Evolutionary conservation across 305 asterid species (phyloP).

Genomic region (Fraxinus angustifolia): DNA sequence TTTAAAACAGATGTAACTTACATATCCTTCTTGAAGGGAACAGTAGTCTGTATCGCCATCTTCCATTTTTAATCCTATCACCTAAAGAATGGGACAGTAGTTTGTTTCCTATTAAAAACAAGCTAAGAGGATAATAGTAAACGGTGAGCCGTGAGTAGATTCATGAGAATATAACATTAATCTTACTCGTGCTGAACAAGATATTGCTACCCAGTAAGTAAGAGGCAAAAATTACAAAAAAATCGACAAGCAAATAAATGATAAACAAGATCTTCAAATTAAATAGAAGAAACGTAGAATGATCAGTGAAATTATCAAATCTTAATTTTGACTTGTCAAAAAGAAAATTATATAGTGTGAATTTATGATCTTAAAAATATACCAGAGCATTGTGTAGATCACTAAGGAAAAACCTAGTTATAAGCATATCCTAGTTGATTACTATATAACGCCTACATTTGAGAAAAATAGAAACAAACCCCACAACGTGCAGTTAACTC

Average conservation of each 20-base stretch:
- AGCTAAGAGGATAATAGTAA: neutral
- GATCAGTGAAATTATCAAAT: neutral
- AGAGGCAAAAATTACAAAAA: neutral
- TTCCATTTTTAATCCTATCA: conserved; percentile 47
- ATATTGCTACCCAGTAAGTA: neutral
- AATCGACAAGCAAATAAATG: neutral
- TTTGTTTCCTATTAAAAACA: conserved; percentile 6
- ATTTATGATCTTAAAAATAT: neutral
- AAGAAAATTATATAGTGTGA: neutral
- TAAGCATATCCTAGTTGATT: neutral
- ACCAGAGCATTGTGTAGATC: neutral
- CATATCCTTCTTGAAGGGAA: conserved; percentile 74
- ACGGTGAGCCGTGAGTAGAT: neutral
- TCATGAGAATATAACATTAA: neutral
- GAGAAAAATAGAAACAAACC: neutral
- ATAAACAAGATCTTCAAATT: neutral
- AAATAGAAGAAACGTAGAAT: neutral
- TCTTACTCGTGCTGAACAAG: neutral
- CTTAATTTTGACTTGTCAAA: neutral
- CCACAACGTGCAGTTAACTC: neutral
- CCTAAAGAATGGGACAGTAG: conserved; percentile 31
- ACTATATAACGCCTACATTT: neutral
- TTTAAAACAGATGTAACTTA: conserved; percentile 30
- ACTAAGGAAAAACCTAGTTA: neutral
- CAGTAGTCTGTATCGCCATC: conserved; percentile 63